phyloP scores from a whole-genome alignment of 2,329 filamentous ascomycete genomes.

The Fusarium luffae region DNA sequence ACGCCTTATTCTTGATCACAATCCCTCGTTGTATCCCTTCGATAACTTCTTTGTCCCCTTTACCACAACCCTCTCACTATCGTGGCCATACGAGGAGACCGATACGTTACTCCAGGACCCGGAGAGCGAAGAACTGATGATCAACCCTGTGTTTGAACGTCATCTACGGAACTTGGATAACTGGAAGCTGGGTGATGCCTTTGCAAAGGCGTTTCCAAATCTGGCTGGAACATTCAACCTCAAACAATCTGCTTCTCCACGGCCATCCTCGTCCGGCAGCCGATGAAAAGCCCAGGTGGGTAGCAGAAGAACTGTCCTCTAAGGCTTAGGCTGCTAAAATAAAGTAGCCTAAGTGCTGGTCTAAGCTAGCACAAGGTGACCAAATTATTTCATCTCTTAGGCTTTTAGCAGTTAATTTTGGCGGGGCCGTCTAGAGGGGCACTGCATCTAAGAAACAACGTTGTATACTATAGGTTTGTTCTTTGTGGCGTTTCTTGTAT shows the following conservation, averaged over 20 bases:
- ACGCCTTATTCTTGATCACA: conserved; percentile 64
- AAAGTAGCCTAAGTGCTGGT: too few species aligned
- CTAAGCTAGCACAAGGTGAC: too few species aligned
- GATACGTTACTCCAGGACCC: conserved; percentile 73
- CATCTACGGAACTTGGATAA: conserved; percentile 81
- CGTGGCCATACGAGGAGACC: conserved; percentile 84
- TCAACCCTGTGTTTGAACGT: conserved; percentile 87
- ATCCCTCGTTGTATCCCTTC: conserved; percentile 68
- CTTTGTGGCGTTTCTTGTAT: too few species aligned
- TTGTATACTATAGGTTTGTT: too few species aligned
- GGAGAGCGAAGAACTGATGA: conserved; percentile 73
- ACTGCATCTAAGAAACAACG: too few species aligned
- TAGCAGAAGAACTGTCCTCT: too few species aligned
- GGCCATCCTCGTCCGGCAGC: conserved; percentile 36
- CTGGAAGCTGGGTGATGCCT: conserved; percentile 81
- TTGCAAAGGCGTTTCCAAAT: conserved; percentile 72
- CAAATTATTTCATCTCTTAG: too few species aligned
- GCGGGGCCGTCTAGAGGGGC: too few species aligned
- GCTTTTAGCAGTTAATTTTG: too few species aligned
- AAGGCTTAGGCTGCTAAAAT: too few species aligned
- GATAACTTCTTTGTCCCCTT: conserved; percentile 87
- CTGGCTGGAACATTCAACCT: conserved; percentile 49
- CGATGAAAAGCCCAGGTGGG: too few species aligned
- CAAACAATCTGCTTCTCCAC: conserved; percentile 26
- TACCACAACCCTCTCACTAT: conserved; percentile 78